These are phyloP conservation scores for Orbilia quercus DNA, from an alignment of 2,329 filamentous ascomycete species.

Conservation along the genomic window DNA sequence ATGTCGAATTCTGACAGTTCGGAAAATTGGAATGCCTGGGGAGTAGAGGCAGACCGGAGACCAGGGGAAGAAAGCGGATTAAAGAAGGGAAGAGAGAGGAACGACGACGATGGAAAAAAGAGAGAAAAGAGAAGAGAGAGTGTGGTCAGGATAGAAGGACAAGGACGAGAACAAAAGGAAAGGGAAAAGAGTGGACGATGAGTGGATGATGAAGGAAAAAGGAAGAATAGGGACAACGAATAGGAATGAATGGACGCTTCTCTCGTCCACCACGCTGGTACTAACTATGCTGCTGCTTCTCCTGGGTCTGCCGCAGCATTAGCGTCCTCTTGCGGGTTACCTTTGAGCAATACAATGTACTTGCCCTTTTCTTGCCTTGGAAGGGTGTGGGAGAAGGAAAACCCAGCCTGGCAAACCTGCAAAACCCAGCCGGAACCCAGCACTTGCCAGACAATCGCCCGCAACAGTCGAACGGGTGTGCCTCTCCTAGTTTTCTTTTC, in stretches of 20 bases:
- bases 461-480: conserved; percentile 49
- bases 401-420: too few relatives aligned
- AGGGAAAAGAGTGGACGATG: conserved; percentile 57
- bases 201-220: conserved; percentile 58
- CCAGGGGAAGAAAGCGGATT: conserved; percentile 42
- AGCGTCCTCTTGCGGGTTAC: conserved; percentile 50
- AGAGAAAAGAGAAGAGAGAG: conserved; percentile 54
- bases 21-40: conserved; percentile 56
- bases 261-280: conserved; percentile 45
- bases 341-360: conserved; percentile 29
- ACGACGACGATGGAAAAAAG: conserved; percentile 55
- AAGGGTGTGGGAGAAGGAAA: conserved; percentile 18
- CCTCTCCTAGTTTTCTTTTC: conserved; percentile 49
- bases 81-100: conserved; percentile 54
- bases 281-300: conserved; percentile 36
- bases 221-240: conserved; percentile 57
- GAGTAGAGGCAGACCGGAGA: conserved; percentile 55
- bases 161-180: conserved; percentile 57
- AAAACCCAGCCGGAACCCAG: too few relatives aligned
- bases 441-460: conserved; percentile 54
- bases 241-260: conserved; percentile 55
- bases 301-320: conserved; percentile 43
- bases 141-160: conserved; percentile 49
- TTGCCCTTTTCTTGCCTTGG: conserved; percentile 36
- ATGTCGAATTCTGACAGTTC: conserved; percentile 56